Percentiles rank a stretch among this genome's conserved stretches.
These are phyloP conservation scores for Acacia confusa DNA, from an alignment of 306 rosid species.

Conservation along the genomic window DNA sequence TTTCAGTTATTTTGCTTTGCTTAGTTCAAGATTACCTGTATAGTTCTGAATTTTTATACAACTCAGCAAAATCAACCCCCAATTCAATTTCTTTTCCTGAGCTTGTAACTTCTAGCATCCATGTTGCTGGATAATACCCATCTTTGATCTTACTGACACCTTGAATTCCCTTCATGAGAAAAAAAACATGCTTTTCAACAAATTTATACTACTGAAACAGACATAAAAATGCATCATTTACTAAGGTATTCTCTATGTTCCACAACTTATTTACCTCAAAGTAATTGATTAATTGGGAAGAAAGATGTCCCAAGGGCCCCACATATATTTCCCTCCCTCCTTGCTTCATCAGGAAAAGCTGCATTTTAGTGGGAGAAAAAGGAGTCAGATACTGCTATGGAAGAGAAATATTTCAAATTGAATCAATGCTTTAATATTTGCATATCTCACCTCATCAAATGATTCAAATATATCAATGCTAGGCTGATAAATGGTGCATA, in stretches of 20 bases:
- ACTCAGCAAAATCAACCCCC: conserved; percentile 42
- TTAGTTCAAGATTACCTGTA: conserved; percentile 40
- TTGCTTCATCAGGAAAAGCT: conserved; percentile 55
- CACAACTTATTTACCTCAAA: conserved; percentile 41
- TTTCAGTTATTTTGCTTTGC: not conserved
- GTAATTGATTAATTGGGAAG: conserved; percentile 44
- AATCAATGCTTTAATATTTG: not conserved
- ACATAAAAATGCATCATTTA: not conserved
- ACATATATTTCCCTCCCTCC: conserved; percentile 54
- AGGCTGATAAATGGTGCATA: conserved; percentile 71
- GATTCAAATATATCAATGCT: conserved; percentile 71
- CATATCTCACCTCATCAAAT: conserved; percentile 55
- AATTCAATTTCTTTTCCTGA: conserved; percentile 45
- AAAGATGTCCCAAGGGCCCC: conserved; percentile 54
- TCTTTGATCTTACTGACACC: conserved; percentile 47
- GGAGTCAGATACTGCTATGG: conserved; percentile 20
- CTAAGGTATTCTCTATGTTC: not conserved
- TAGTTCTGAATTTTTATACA: conserved; percentile 46
- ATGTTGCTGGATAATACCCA: conserved; percentile 56
- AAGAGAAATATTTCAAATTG: conserved; percentile 9
- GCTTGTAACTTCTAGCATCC: conserved; percentile 50
- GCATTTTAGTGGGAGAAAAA: conserved; percentile 22
- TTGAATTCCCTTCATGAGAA: conserved; percentile 42
- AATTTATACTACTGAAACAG: not conserved
- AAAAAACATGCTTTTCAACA: conserved; percentile 5